A percentile compares a stretch with the other conserved stretches of the same genome.
These are phyloP conservation scores for Thelonectria discophora DNA, from an alignment of 2,329 filamentous ascomycete genomes.

Conservation along the genomic window DNA sequence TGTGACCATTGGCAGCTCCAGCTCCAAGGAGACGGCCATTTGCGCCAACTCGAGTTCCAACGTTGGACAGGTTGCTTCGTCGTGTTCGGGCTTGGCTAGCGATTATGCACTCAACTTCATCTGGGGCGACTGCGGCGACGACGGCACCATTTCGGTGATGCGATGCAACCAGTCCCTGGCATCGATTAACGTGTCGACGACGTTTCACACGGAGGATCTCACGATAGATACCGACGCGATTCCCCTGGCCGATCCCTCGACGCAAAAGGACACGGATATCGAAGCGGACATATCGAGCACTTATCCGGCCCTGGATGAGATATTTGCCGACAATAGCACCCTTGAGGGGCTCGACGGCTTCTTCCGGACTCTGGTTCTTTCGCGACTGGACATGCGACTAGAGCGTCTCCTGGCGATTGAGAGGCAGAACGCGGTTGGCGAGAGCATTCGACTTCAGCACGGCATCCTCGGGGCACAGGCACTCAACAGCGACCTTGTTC, in stretches of 20 bases:
- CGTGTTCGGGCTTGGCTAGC: constrained; percentile 33
- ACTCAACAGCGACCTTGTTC: constrained; percentile 34
- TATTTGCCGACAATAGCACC: constrained; percentile 29
- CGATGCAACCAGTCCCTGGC: constrained; percentile 40
- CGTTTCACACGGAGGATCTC: constrained; percentile 38
- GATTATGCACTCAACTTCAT: constrained; percentile 37
- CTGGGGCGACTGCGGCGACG: constrained; percentile 39
- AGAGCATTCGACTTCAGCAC: constrained; percentile 38
- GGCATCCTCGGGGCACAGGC: constrained; percentile 41
- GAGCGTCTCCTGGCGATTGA: constrained; percentile 34
- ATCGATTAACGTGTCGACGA: constrained; percentile 33
- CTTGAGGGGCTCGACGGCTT: constrained; percentile 40
- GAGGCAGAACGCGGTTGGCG: constrained; percentile 36
- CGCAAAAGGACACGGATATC: constrained; percentile 26
- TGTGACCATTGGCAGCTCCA: constrained; percentile 25
- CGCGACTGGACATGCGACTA: constrained; percentile 34
- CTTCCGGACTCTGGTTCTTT: constrained; percentile 40
- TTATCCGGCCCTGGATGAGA: constrained; percentile 31
- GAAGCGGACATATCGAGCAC: constrained; percentile 28
- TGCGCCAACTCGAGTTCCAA: constrained; percentile 29
- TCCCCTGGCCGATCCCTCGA: constrained; percentile 29
- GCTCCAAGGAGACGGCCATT: constrained; percentile 29
- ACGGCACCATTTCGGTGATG: constrained; percentile 34
- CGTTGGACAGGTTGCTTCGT: constrained; percentile 36
- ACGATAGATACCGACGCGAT: constrained; percentile 35